Evolutionary conservation across 2,329 filamentous ascomycete genomes (phyloP), one percentile per base, ranked within the genome.

Genomic region (Sarocladium kiliense): DNA sequence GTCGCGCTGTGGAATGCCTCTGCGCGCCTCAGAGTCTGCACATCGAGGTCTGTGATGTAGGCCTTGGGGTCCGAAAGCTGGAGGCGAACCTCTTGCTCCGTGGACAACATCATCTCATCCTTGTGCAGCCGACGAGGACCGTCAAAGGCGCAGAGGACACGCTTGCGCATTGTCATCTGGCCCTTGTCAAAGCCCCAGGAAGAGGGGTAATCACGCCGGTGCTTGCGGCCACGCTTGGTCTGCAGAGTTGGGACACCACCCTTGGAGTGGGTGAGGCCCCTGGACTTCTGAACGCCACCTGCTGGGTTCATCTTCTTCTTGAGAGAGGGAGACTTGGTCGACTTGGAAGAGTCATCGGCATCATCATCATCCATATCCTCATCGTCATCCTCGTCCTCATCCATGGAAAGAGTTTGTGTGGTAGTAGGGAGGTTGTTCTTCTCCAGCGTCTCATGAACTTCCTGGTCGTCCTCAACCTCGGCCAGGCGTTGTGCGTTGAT

Each of bases 131-230:
- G 86, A 54, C 92, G 85, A 16, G 81, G 81, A 1, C 94, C 94
- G 66, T 97, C 91, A 65, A 95, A 99, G 19, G 96, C 89, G 60
- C 91, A 91, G 65, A 97, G 79, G 55, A 97, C 91, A 26, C 94
- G 89, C 82, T 97, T 97, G 84, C 95, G 97, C 84, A 96, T 95
- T 67, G 89, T 95, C 90, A 97, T 96, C 76, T 94, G 91, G 65
- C 90, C 88, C 65, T 89, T 86, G 59, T 92, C 84, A 64, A 92
- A 94, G 54, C 94, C 93, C 94, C 94, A 99, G 1, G 89, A 92
- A 0, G 89, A 85, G 12, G 94, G 94, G 69, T 96, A 97, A 70
- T 96, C 90, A 70, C 91, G 92, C 61, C 91, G 85, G 78, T 91
- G 93, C 79, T 95, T 96, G 73, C 91, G 89, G 55, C 89, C 85